These are phyloP conservation scores for Phaffia tasmanica DNA, from an alignment of 768 basidiomycete genomes.

Conservation along the genomic window DNA sequence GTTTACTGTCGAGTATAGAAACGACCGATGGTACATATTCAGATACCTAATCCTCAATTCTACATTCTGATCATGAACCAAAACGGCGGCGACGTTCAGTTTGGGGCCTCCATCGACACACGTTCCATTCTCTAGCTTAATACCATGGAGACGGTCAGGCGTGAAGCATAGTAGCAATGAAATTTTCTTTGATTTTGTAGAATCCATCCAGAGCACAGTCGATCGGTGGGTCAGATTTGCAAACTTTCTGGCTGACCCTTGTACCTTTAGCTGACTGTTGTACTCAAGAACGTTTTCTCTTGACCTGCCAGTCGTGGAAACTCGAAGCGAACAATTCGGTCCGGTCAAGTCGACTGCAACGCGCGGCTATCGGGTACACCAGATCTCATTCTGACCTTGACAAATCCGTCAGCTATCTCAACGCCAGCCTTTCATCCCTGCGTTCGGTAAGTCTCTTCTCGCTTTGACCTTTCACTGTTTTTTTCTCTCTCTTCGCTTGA, in stretches of 20 bases:
- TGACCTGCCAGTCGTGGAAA: neutral
- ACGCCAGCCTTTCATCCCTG: conserved; percentile 89
- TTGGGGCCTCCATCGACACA: conserved; percentile 37
- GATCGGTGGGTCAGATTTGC: conserved; percentile 49
- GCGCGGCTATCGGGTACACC: conserved; percentile 73
- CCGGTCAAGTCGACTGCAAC: conserved; percentile 68
- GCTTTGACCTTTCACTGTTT: neutral
- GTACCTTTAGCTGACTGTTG: neutral
- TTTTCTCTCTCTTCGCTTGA: neutral
- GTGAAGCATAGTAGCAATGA: conserved; percentile 78
- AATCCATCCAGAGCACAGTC: conserved; percentile 66
- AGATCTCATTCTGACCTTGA: conserved; percentile 68
- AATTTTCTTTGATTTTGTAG: conserved; percentile 80
- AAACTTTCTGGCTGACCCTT: too few species aligned
- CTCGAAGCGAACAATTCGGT: conserved; percentile 50
- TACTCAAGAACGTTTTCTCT: neutral
- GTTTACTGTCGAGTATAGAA: neutral
- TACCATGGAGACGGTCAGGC: conserved; percentile 83
- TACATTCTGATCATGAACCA: neutral
- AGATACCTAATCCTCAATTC: neutral
- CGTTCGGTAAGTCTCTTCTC: conserved; percentile 52
- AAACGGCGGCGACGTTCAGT: conserved; percentile 19
- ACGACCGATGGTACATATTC: neutral
- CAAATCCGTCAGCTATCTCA: conserved; percentile 57
- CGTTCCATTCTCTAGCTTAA: conserved; percentile 67